Base-by-base conservation (phyloP, 129 eudicot species). In the Artemisia argyi region DNA sequence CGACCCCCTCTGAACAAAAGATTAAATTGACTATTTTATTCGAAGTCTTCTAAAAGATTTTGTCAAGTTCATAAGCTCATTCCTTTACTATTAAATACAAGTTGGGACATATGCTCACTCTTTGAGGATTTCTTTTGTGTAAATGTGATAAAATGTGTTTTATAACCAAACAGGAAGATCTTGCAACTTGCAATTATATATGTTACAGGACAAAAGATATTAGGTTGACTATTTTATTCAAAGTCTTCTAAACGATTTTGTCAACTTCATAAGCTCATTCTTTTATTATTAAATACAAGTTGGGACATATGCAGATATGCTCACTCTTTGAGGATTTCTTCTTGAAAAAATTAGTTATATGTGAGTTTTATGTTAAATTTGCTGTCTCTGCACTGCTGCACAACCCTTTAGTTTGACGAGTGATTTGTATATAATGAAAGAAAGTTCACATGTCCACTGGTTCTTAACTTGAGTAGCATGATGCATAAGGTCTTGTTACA, bases 301-400 rank as follows among this genome's bases (percentile, higher is more conserved):
- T 26, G 24, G 26, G 73, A 24, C 60, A 55, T 59, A 66, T n/a
- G n/a, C n/a, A n/a, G n/a, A 55, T 59, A 66, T 55, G 73, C 15
- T 51, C 56, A 17, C 14, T 74, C 16, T 65, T 55, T 53, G 9
- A 75, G 44, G 28, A 48, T 52, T 52, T 15, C 35, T 30, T 30
- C n/a, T n/a, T n/a, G n/a, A n/a, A n/a, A n/a, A n/a, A n/a, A n/a
- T n/a, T n/a, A n/a, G n/a, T n/a, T 20, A 74, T 15, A 35, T 13
- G 58, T 75, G 73, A 42, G 30, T 20, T 74, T 74, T 8, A 20
- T 60, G 47, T 28, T 58, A 68, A 24, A 10, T 18, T 15, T 62
- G 78, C 48, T 74, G 56, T 50, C 61, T 46, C 17, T 16, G 28
- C 28, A 68, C 17, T 48, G 24, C 17, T 16, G 28, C 28, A 68